These are phyloP conservation scores for Arachis hypogaea DNA, from an alignment of 306 rosid species.

Conservation along the genomic window DNA sequence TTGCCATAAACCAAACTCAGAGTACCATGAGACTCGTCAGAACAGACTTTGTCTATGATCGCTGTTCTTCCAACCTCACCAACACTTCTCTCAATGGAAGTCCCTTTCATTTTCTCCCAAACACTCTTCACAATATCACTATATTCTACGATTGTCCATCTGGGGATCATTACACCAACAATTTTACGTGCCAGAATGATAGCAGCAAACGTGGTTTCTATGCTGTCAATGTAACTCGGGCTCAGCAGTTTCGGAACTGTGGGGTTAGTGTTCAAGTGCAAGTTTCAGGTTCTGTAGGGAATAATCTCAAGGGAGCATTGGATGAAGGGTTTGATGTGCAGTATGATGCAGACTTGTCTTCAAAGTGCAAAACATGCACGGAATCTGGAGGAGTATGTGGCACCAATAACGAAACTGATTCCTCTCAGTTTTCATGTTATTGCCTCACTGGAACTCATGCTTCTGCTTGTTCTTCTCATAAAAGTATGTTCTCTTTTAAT, in stretches of 20 bases:
- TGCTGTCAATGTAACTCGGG: constrained; percentile 38
- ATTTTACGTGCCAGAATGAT: constrained; percentile 38
- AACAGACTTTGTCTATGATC: constrained; percentile 41
- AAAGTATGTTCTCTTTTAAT: constrained; percentile 36
- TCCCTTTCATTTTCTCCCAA: constrained; percentile 37
- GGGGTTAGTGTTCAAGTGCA: constrained; percentile 35
- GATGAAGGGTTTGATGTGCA: constrained; percentile 47
- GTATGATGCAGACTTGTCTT: constrained; percentile 39
- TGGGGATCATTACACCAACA: constrained; percentile 12
- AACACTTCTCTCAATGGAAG: constrained; percentile 38
- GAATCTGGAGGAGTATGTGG: constrained; percentile 53
- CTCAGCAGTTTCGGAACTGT: constrained; percentile 32
- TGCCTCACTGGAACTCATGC: constrained; percentile 32
- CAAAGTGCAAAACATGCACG: constrained; percentile 37
- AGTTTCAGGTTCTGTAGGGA: constrained; percentile 23
- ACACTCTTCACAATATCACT: constrained; percentile 36
- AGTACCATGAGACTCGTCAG: constrained; percentile 39
- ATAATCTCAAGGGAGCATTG: constrained; percentile 33
- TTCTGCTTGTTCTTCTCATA: constrained; percentile 30
- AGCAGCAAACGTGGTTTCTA: constrained; percentile 36
- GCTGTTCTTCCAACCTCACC: constrained; percentile 41
- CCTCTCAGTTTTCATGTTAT: constrained; percentile 40
- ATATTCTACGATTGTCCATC: constrained; percentile 43
- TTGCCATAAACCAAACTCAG: constrained; percentile 36
- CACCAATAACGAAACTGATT: constrained; percentile 29